phyloP scores from a whole-genome alignment of 208 protist genomes.

The Zelonia costaricensis region DNA sequence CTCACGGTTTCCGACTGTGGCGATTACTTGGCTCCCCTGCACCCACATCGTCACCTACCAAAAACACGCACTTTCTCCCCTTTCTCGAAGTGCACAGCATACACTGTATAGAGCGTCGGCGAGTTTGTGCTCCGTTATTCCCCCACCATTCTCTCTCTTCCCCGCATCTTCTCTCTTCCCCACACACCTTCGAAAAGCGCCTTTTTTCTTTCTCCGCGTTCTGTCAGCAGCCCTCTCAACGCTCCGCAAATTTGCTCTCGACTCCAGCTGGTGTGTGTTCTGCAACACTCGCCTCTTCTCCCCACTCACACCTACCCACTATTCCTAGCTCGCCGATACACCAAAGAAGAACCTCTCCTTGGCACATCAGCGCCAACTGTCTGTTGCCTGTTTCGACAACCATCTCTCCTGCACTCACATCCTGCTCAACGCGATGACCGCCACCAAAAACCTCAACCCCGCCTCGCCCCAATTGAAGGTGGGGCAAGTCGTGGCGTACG shows the following conservation, averaged over 20 bases:
- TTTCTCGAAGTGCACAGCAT: background rate
- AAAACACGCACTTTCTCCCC: background rate
- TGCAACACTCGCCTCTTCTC: background rate
- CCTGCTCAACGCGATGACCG: constrained; percentile 19
- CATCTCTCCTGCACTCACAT: background rate
- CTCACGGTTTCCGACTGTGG: too few relatives aligned
- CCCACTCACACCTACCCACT: background rate
- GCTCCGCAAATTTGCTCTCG: background rate
- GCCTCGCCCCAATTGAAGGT: constrained; percentile 24
- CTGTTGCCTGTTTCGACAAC: too few relatives aligned
- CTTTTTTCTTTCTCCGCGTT: constrained; percentile 9
- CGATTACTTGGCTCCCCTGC: background rate
- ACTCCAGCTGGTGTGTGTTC: background rate
- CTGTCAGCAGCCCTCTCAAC: background rate
- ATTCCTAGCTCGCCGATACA: background rate
- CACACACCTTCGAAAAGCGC: background rate
- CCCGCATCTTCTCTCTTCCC: too few relatives aligned
- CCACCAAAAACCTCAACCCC: constrained; percentile 26
- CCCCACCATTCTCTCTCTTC: background rate
- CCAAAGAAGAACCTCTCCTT: background rate
- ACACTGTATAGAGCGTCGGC: background rate
- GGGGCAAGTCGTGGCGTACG: constrained; percentile 63
- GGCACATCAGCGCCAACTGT: too few relatives aligned
- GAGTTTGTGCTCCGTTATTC: background rate
- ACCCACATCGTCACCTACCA: background rate